phyloP scores from a whole-genome alignment of 768 basidiomycete species.

The Tubosaeta sp. region DNA sequence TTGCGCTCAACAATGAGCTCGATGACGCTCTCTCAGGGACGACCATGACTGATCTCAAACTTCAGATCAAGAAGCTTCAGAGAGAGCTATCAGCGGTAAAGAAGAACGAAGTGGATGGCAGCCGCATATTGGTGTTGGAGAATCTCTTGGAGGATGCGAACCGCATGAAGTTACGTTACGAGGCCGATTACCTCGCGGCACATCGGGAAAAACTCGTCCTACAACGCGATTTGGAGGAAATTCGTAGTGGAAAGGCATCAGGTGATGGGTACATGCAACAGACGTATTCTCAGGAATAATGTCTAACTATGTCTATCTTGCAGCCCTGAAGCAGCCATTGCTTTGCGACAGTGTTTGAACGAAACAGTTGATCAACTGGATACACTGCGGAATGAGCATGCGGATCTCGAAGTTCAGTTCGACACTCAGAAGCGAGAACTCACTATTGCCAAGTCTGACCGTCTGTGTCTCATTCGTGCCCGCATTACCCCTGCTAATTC shows the following conservation, averaged over 20 bases:
- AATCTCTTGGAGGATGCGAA: constrained; percentile 90
- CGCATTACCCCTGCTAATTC: constrained; percentile 2
- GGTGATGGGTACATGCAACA: constrained; percentile 65
- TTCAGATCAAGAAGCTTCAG: constrained; percentile 77
- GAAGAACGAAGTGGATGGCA: constrained; percentile 73
- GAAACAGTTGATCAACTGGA: constrained; percentile 86
- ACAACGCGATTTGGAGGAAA: constrained; percentile 82
- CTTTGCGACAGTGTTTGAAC: constrained; percentile 80
- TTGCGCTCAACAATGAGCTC: constrained; percentile 80
- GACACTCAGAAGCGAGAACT: constrained; percentile 63
- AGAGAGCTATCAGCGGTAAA: constrained; percentile 73
- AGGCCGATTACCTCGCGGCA: constrained; percentile 78
- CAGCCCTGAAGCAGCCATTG: constrained; percentile 84
- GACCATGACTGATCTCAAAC: constrained; percentile 88
- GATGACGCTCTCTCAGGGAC: constrained; percentile 80
- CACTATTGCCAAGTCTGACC: constrained; percentile 79
- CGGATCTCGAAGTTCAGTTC: constrained; percentile 67
- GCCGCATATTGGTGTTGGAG: constrained; percentile 79
- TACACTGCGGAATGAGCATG: constrained; percentile 56
- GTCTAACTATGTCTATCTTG: constrained; percentile 4
- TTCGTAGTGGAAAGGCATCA: constrained; percentile 77
- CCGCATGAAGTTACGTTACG: constrained; percentile 84
- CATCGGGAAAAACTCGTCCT: constrained; percentile 81
- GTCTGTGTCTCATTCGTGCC: constrained; percentile 41
- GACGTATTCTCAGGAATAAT: background rate